Evolutionary conservation across 352 stramenopile genomes (phyloP).

Genomic region (Globisporangium irregulare): DNA sequence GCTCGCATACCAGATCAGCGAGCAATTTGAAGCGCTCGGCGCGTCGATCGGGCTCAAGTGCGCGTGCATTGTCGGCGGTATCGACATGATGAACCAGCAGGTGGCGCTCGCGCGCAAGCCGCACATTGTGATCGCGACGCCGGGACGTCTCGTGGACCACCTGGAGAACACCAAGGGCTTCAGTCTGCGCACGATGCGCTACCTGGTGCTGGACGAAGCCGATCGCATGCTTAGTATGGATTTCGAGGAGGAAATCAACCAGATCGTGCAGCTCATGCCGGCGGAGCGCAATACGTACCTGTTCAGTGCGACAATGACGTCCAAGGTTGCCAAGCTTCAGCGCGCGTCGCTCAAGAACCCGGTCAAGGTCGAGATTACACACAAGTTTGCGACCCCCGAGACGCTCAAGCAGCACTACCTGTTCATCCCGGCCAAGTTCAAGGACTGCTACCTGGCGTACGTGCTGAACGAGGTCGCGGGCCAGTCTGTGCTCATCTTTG

Average conservation of each 20-base stretch:
- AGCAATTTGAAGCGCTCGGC: conserved; percentile 92
- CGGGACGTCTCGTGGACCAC: conserved; percentile 92
- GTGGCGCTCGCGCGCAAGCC: conserved; percentile 96
- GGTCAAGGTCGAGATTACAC: conserved; percentile 96
- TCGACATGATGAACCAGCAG: conserved; percentile 97
- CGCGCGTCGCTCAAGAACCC: conserved; percentile 95
- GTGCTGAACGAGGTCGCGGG: conserved; percentile 97
- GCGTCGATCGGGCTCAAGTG: conserved; percentile 91
- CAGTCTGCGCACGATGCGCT: conserved; percentile 88
- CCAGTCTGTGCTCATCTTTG: conserved; percentile 98
- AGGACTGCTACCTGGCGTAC: conserved; percentile 99
- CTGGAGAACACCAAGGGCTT: conserved; percentile 97
- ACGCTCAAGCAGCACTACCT: conserved; percentile 98
- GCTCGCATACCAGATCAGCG: conserved; percentile 95
- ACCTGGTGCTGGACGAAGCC: conserved; percentile 93
- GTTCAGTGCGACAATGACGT: conserved; percentile 99
- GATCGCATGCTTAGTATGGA: conserved; percentile 97
- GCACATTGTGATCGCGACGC: conserved; percentile 94
- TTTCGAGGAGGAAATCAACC: conserved; percentile 98
- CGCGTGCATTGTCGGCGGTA: conserved; percentile 92
- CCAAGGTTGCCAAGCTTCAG: conserved; percentile 98
- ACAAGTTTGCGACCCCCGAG: conserved; percentile 97
- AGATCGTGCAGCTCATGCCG: conserved; percentile 97
- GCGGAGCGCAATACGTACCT: conserved; percentile 94
- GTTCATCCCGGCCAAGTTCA: conserved; percentile 99